A percentile compares a stretch with the other conserved stretches of the same genome.
These are phyloP conservation scores for Leccinum obscurum DNA, from an alignment of 768 basidiomycete genomes.

Conservation along the genomic window DNA sequence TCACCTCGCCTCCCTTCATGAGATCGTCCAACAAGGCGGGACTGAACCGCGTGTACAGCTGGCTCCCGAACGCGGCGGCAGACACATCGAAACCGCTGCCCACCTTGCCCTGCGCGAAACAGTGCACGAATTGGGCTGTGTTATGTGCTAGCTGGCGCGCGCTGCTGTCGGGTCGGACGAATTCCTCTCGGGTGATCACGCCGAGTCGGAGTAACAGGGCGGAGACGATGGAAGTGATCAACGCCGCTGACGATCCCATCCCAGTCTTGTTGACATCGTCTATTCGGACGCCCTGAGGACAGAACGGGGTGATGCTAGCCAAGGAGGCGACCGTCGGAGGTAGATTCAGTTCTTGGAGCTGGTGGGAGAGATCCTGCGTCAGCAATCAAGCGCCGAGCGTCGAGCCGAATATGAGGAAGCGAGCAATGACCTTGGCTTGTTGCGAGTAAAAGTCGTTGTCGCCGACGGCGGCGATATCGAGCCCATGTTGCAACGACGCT, in stretches of 20 bases:
- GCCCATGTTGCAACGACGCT: slow-evolving; percentile 47
- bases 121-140: slow-evolving; percentile 92
- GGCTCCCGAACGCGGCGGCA: slow-evolving; percentile 92
- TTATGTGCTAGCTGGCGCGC: slow-evolving; percentile 80
- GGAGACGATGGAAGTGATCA: slow-evolving; percentile 93
- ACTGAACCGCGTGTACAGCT: slow-evolving; percentile 86
- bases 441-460: slow-evolving; percentile 98
- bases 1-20: slow-evolving; percentile 27
- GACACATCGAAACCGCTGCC: slow-evolving; percentile 98
- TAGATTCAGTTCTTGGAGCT: slow-evolving; percentile 67
- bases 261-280: slow-evolving; percentile 96
- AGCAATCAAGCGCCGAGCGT: slow-evolving; percentile 1
- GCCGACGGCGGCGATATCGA: slow-evolving; percentile 83
- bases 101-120: slow-evolving; percentile 95
- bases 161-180: slow-evolving; percentile 43
- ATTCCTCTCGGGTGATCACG: slow-evolving; percentile 53
- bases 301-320: slow-evolving; percentile 72
- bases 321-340: slow-evolving; percentile 67
- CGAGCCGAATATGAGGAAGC: not conserved
- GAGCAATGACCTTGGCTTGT: slow-evolving; percentile 62
- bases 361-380: slow-evolving; percentile 2
- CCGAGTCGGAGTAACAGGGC: slow-evolving; percentile 77
- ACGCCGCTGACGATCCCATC: slow-evolving; percentile 93
- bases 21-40: slow-evolving; percentile 42
- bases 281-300: slow-evolving; percentile 62